These are phyloP conservation scores for Leishmania mexicana DNA, from an alignment of 208 protist species.

Conservation along the genomic window DNA sequence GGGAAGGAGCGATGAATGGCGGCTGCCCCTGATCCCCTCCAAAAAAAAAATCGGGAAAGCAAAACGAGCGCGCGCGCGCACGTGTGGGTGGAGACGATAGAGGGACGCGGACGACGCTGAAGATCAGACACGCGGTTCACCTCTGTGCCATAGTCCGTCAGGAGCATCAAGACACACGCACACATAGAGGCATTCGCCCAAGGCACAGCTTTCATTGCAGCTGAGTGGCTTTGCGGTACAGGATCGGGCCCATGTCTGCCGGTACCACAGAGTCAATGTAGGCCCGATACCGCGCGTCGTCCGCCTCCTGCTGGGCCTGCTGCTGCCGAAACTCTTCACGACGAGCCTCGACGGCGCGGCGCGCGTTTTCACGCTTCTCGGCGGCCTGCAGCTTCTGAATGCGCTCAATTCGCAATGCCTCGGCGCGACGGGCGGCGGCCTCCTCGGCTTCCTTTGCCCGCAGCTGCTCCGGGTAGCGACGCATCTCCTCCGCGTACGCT, in stretches of 20 bases:
- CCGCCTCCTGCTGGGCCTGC: slow-evolving; percentile 40
- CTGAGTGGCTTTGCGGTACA: slow-evolving; percentile 59
- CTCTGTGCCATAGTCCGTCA: not conserved
- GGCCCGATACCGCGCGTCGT: slow-evolving; percentile 53
- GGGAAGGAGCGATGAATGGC: not conserved
- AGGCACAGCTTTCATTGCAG: slow-evolving; percentile 15
- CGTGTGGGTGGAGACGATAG: not conserved
- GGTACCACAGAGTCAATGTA: slow-evolving; percentile 78
- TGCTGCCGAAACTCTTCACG: slow-evolving; percentile 38
- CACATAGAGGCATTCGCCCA: not conserved
- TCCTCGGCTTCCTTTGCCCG: slow-evolving; percentile 45
- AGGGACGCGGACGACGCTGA: not conserved
- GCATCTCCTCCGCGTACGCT: slow-evolving; percentile 71
- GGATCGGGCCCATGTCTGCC: slow-evolving; percentile 47
- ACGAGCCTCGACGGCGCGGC: slow-evolving; percentile 39
- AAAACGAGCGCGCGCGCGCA: not conserved
- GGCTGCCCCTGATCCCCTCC: not conserved
- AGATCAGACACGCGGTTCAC: not conserved
- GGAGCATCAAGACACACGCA: not conserved
- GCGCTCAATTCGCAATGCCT: slow-evolving; percentile 41
- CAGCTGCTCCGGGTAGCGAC: slow-evolving; percentile 48
- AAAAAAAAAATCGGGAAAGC: not conserved
- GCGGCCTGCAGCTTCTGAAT: slow-evolving; percentile 71
- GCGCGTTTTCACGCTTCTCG: slow-evolving; percentile 66
- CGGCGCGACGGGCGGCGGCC: slow-evolving; percentile 32